Evolutionary conservation across 2,329 filamentous ascomycete genomes (phyloP), one percentile per base, ranked within the genome.

Genomic region (Curvularia hawaiiensis): DNA sequence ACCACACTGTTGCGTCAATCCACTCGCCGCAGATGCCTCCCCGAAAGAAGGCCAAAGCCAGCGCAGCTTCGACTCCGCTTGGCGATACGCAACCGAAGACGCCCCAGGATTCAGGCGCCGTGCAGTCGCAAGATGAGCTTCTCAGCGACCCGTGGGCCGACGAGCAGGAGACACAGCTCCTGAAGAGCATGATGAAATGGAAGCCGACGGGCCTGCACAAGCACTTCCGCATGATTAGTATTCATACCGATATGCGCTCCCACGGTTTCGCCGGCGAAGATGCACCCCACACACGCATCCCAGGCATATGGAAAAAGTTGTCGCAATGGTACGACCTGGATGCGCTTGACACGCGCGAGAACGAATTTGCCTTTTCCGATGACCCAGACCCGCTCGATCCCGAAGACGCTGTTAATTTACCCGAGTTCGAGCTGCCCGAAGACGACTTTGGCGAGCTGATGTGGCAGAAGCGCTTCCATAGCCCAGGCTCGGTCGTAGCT

Each of bases 111-210:
- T 65, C 74, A 3, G 69, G 69, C 11, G 24, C 77, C 30, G 69
- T 75, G 3, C 71, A 75, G 64, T 83, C 87, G 67, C 84, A 87
- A 56, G 86, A 89, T 49, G 69, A 87, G 60, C 71, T 82, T 4
- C 76, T 85, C 48, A 85, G 86, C 55, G 91, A 94, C 63, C 85
- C 88, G 26, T 99, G 95, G 95, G 97, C 92, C 4, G 93, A 97
- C 70, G 94, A 97, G 71, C 95, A 99, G 77, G 90, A 96, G 65
- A 92, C 91, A 1, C 93, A 92, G 40, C 83, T 99, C 0, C 92
- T 97, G 79, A 97, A 97, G 74, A 92, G 88, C 51, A 89, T 98
- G 65, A 93, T 98, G 63, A 85, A 88, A 72, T 97, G 91, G 90
- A 99, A 99, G 75, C 95, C 95, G n/a, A 94, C 94, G 40, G 94